Conservation (phyloP, 441 rosid species). For the Adansonia madagascariensis region DNA sequence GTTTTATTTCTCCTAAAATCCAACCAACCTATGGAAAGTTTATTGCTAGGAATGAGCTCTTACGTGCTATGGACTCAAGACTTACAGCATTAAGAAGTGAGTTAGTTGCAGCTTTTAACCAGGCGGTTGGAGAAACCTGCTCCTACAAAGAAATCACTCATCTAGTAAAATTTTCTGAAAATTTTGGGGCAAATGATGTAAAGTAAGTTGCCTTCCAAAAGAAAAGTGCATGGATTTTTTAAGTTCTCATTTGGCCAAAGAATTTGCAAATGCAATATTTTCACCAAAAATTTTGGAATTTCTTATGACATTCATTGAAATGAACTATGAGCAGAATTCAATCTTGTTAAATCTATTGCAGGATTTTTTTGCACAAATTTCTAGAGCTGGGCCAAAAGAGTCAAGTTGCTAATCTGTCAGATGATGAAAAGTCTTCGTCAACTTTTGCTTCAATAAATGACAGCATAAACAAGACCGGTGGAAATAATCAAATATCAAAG, state of each 20-base stretch:
- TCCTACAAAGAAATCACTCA: constrained; percentile 43
- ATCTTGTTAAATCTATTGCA: constrained; percentile 37
- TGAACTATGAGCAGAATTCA: neutral
- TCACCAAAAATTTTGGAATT: neutral
- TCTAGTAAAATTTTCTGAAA: constrained; percentile 48
- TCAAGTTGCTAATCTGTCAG: constrained; percentile 26
- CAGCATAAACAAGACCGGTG: constrained; percentile 33
- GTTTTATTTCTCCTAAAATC: constrained; percentile 22
- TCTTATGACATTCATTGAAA: neutral
- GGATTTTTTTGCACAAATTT: constrained; percentile 41
- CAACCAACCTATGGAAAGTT: constrained; percentile 26
- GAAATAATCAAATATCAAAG: constrained; percentile 39
- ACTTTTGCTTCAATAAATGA: constrained; percentile 25
- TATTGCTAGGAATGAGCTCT: constrained; percentile 54
- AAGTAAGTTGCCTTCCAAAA: constrained; percentile 51
- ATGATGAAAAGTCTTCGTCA: constrained; percentile 33
- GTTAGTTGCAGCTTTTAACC: constrained; percentile 48
- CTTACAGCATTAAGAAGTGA: constrained; percentile 57
- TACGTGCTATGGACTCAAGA: constrained; percentile 65
- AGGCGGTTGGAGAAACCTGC: constrained; percentile 29
- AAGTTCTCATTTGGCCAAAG: constrained; percentile 19
- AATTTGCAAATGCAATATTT: constrained; percentile 12
- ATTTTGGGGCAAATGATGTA: constrained; percentile 55
- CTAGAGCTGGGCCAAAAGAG: constrained; percentile 37
- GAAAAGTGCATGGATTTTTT: constrained; percentile 14